These are phyloP conservation scores for Zalaria obscura DNA, from an alignment of 2,329 filamentous ascomycete genomes.

Conservation along the genomic window DNA sequence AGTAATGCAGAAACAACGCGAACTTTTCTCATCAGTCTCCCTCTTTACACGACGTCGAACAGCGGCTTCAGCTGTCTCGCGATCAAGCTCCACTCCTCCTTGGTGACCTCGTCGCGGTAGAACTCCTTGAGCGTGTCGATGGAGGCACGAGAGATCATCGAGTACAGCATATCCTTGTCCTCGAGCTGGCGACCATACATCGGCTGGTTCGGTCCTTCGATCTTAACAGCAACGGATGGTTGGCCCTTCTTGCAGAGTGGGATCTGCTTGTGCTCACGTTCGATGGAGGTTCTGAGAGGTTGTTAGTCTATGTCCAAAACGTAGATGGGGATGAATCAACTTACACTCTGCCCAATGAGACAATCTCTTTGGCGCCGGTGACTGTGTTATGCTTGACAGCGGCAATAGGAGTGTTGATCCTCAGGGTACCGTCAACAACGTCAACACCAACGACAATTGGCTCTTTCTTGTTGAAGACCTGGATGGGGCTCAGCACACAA, in stretches of 20 bases:
- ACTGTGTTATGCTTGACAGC: conserved; percentile 69
- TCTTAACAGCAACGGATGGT: conserved; percentile 95
- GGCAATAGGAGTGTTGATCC: conserved; percentile 78
- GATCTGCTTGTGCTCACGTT: conserved; percentile 94
- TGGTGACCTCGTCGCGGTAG: conserved; percentile 73
- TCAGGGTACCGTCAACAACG: conserved; percentile 78
- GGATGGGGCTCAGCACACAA: conserved; percentile 76
- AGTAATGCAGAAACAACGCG: too few species aligned
- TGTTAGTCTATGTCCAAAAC: conserved; percentile 7
- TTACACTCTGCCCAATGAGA: conserved; percentile 85
- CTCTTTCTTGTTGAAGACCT: conserved; percentile 95
- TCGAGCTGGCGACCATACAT: conserved; percentile 91
- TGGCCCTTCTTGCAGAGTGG: conserved; percentile 86
- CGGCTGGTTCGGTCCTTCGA: conserved; percentile 86
- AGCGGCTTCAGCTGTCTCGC: conserved; percentile 79
- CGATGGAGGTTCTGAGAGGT: conserved; percentile 65
- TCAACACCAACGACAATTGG: conserved; percentile 94
- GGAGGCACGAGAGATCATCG: conserved; percentile 68
- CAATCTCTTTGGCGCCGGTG: conserved; percentile 70
- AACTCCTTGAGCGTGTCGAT: conserved; percentile 96
- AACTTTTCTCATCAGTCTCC: too few species aligned
- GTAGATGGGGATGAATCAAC: conserved; percentile 16
- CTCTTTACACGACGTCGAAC: conserved; percentile 64
- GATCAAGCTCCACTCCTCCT: conserved; percentile 89
- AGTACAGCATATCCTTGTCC: conserved; percentile 80